These are phyloP conservation scores for Curvularia sp. DNA, from an alignment of 2,329 filamentous ascomycete genomes.

Conservation along the genomic window DNA sequence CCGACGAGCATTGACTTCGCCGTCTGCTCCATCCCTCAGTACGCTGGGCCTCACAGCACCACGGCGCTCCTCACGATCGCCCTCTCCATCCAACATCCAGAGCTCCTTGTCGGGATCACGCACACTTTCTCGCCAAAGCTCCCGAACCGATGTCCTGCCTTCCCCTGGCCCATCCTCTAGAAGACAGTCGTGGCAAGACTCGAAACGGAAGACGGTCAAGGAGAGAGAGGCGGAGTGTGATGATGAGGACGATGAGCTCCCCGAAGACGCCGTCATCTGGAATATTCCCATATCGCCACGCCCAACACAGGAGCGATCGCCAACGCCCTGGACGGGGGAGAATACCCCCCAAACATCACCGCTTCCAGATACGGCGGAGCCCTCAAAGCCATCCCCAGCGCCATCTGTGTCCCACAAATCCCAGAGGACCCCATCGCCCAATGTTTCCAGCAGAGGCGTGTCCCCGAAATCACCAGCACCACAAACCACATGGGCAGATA, in stretches of 20 bases:
- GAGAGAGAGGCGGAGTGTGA: conserved; percentile 82
- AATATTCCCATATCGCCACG: conserved; percentile 81
- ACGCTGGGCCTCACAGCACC: conserved; percentile 42
- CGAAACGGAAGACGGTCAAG: conserved; percentile 67
- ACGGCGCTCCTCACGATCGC: conserved; percentile 45
- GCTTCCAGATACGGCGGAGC: conserved; percentile 26
- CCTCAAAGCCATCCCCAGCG: conserved; percentile 38
- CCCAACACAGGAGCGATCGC: conserved; percentile 48
- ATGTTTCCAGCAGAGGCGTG: conserved; percentile 27
- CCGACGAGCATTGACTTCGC: conserved; percentile 52
- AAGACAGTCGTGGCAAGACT: conserved; percentile 70
- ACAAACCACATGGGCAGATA: conserved; percentile 77
- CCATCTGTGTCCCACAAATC: conserved; percentile 30
- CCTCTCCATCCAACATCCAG: conserved; percentile 44
- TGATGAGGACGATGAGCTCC: conserved; percentile 72
- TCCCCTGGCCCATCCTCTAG: conserved; percentile 42
- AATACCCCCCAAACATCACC: conserved; percentile 39
- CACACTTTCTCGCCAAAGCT: conserved; percentile 45
- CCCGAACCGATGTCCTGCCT: conserved; percentile 42
- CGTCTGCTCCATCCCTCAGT: conserved; percentile 45
- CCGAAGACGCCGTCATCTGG: conserved; percentile 78
- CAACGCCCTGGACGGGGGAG: conserved; percentile 42
- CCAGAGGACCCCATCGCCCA: conserved; percentile 31
- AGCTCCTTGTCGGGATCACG: conserved; percentile 35
- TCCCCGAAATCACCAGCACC: conserved; percentile 51